Conservation (phyloP, 495 filamentous ascomycete genomes). For the Daldinia bambusicola region DNA sequence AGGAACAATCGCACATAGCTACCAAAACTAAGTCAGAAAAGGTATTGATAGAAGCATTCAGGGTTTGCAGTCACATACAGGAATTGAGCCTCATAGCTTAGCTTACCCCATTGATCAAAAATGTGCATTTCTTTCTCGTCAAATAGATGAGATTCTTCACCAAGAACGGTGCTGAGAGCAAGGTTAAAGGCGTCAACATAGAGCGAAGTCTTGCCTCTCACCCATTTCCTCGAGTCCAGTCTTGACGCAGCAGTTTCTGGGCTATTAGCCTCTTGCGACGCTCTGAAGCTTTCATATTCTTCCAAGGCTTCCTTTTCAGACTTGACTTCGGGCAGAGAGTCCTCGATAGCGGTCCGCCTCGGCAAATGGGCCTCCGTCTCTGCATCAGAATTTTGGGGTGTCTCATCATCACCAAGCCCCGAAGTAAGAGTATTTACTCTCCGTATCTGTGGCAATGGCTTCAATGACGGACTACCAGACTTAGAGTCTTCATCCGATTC, state of each 20-base stretch:
- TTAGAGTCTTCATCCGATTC: constrained; percentile 41
- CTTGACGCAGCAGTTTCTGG: constrained; percentile 52
- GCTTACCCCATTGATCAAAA: constrained; percentile 76
- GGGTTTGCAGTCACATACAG: constrained; percentile 65
- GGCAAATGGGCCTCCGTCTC: constrained; percentile 48
- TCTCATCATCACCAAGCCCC: constrained; percentile 49
- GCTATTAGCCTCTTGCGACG: constrained; percentile 56
- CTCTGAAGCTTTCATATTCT: constrained; percentile 74
- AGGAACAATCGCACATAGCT: constrained; percentile 92
- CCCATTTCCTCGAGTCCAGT: constrained; percentile 56
- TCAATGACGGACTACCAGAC: constrained; percentile 16
- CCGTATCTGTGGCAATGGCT: constrained; percentile 18
- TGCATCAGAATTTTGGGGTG: constrained; percentile 30
- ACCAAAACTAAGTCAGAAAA: constrained; percentile 8
- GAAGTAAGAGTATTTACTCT: constrained; percentile 47
- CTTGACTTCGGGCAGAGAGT: constrained; percentile 73
- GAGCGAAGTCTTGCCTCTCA: constrained; percentile 76
- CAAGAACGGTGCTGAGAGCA: constrained; percentile 87
- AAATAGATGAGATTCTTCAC: constrained; percentile 90
- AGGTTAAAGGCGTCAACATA: constrained; percentile 98
- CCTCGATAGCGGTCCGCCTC: constrained; percentile 79
- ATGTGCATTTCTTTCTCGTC: constrained; percentile 79
- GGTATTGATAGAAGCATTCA: neutral
- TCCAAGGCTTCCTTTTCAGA: constrained; percentile 77
- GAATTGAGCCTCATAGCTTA: constrained; percentile 91